Evolutionary conservation across 495 filamentous ascomycete genomes (phyloP), one percentile per base, ranked within the genome.

Genomic region (Hypoxylon subgilvum): DNA sequence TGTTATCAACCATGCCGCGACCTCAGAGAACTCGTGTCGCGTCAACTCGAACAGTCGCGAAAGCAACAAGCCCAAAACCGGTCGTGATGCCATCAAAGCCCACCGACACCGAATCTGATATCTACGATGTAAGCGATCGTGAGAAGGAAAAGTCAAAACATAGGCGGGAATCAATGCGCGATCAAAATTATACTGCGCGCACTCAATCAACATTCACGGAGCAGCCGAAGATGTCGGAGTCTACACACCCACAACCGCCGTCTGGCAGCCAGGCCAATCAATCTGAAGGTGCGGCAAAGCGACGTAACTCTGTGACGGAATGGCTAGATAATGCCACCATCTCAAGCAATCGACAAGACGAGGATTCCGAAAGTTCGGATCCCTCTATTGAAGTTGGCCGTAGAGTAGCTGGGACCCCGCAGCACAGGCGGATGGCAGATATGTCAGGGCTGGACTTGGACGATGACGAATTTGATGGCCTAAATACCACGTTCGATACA

Each of bases 371-470:
- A 12, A 12, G 39, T n/a, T 56, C 45, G 9, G 52, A 57, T 10
- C 41, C 59, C 8, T 63, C 65, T 12, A 48, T 69, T 12, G 72
- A 72, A 9, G 31, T 66, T 14, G 69, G 70, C 36, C 68, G 71
- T 12, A 61, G 60, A 32, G 62, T 68, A 5, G 60, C 66, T 14
- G 66, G 50, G 10, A 69, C 73, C 13, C 65, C 64, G 2, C 27
- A 43, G 36, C 64, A 45, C 28, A 56, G 52, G 59, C 69, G 32
- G 42, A 63, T 72, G 18, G 69, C 69, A 5, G 76, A 79, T 21
- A 57, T 68, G 5, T 77, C 76, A 8, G 78, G 78, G 4, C 21
- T 80, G 43, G 78, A 80, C 46, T 43, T 80, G 52, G 77, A 79
- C 42, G 77, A 78, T 42, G 63, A 65, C 4, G 62, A 72, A n/a